phyloP scores from a whole-genome alignment of 805 yeast species.

The Tetrapisispora fleetii region DNA sequence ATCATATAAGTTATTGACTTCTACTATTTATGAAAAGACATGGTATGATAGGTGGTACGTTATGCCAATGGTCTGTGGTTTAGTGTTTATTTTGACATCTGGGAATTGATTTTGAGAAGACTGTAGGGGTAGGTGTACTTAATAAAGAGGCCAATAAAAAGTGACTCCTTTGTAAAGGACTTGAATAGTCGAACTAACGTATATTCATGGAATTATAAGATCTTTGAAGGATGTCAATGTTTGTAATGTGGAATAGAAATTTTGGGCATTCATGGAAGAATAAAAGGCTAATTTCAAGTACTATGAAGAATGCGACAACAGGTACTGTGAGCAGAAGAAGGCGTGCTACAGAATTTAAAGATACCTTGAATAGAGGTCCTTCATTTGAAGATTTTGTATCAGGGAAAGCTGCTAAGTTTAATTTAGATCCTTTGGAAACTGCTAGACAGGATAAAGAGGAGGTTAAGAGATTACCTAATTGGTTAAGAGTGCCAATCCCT shows the following conservation, averaged over 20 bases:
- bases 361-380: constrained; percentile 73
- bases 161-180: neutral
- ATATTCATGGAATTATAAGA: neutral
- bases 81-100: too few species aligned
- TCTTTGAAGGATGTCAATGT: neutral
- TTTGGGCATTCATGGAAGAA: neutral
- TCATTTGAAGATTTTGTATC: constrained; percentile 83
- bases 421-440: constrained; percentile 66
- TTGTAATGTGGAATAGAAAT: neutral
- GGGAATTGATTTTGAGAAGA: too few species aligned
- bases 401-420: constrained; percentile 61
- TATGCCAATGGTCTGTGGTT: too few species aligned
- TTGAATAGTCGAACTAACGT: neutral
- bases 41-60: too few species aligned
- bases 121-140: too few species aligned
- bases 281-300: neutral
- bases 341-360: constrained; percentile 47
- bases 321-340: neutral
- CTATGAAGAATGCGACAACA: neutral
- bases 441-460: constrained; percentile 54
- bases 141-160: too few species aligned
- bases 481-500: constrained; percentile 97
- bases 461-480: constrained; percentile 68
- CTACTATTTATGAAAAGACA: too few species aligned
- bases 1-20: too few species aligned